These are phyloP conservation scores for Fimicolochytrium jonesii DNA, from an alignment of 192 early-diverging fungal genomes.

Conservation along the genomic window DNA sequence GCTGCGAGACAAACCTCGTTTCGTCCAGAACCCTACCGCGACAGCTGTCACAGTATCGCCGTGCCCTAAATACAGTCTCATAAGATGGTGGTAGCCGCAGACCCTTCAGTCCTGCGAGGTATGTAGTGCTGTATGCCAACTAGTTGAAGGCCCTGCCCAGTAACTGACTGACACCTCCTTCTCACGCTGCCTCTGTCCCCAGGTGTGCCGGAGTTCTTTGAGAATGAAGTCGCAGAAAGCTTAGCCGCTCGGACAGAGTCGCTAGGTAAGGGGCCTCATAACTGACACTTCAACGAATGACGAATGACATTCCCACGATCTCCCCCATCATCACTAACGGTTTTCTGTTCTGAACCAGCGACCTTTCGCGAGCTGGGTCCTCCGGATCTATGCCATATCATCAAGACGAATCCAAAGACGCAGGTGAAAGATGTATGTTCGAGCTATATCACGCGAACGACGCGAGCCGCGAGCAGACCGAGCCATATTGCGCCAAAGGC, in stretches of 20 bases:
- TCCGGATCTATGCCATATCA: conserved; percentile 94
- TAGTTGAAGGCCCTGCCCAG: not conserved
- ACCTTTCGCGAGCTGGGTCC: conserved; percentile 86
- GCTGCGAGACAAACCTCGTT: no score
- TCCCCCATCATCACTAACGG: no score
- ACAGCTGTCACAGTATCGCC: no score
- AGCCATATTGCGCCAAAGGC: no score
- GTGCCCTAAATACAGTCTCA: not conserved
- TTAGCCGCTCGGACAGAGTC: conserved; percentile 82
- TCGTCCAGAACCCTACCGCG: not conserved
- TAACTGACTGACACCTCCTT: not conserved
- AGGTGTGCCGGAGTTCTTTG: conserved; percentile 94
- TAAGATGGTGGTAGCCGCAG: conserved; percentile 34
- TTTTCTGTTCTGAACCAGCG: no score
- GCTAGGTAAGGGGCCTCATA: conserved; percentile 74
- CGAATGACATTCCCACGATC: not conserved
- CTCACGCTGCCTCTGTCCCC: not conserved
- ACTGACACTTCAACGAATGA: not conserved
- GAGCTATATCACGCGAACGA: no score
- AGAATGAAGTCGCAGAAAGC: conserved; percentile 86
- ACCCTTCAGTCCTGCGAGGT: conserved; percentile 41
- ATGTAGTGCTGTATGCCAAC: not conserved
- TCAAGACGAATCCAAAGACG: conserved; percentile 84
- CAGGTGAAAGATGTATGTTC: conserved; percentile 66
- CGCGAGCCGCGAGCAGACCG: no score